These are phyloP conservation scores for Xylariaceae sp. DNA, from an alignment of 2,329 filamentous ascomycete species.

Conservation along the genomic window DNA sequence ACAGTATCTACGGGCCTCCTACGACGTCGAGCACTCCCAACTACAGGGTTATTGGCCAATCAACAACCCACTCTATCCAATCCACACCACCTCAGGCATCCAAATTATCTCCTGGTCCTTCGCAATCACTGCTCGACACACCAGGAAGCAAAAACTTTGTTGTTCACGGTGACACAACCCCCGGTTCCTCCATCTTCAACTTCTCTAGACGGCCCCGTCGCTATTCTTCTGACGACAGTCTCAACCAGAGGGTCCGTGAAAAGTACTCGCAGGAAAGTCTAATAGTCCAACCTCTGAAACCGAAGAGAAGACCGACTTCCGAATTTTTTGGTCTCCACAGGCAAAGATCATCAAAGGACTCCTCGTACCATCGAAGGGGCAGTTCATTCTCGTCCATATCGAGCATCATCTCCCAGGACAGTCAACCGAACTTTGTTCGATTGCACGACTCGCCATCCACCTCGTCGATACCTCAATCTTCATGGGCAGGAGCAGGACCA, in stretches of 20 bases:
- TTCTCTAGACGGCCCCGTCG: conserved; percentile 18
- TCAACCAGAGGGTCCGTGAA: conserved; percentile 29
- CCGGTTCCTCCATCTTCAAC: conserved; percentile 33
- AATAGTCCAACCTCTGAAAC: conserved; percentile 50
- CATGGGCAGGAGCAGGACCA: conserved; percentile 23
- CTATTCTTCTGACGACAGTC: conserved; percentile 31
- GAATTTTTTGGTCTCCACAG: conserved; percentile 47
- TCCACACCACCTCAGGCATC: conserved; percentile 43
- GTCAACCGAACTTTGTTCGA: conserved; percentile 34
- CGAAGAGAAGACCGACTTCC: conserved; percentile 41
- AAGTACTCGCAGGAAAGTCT: conserved; percentile 60
- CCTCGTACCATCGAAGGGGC: background rate
- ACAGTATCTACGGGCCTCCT: conserved; percentile 36
- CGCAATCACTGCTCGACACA: conserved; percentile 24
- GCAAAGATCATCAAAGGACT: conserved; percentile 35
- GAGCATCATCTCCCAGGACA: conserved; percentile 48
- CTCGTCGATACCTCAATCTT: conserved; percentile 23
- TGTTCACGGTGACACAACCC: conserved; percentile 42
- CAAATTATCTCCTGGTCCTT: conserved; percentile 30
- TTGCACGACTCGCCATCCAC: conserved; percentile 27
- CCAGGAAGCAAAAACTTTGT: conserved; percentile 46
- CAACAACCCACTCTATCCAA: conserved; percentile 46
- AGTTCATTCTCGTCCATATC: conserved; percentile 52
- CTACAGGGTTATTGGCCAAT: conserved; percentile 42
- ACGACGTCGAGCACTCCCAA: conserved; percentile 37